Percentiles rank a stretch among this genome's conserved stretches.
phyloP scores from a whole-genome alignment of 2,329 filamentous ascomycete genomes.

The Botryotinia globosa region DNA sequence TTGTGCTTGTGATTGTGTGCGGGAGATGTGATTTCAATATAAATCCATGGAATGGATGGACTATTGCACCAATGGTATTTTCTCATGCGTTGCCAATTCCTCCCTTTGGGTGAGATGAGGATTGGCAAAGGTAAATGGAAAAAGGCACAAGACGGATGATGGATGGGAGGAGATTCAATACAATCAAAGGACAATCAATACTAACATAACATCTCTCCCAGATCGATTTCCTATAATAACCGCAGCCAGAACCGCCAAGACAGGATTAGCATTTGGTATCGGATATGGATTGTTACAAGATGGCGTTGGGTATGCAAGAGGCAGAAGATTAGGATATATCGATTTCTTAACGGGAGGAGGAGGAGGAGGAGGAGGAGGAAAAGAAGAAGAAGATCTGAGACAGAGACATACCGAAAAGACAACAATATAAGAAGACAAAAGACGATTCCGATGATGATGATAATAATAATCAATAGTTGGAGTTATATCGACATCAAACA shows the following conservation, averaged over 20 bases:
- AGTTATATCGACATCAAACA: neutral
- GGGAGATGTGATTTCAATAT: neutral
- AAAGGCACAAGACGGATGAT: neutral
- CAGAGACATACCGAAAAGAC: neutral
- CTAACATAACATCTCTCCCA: constrained; percentile 40
- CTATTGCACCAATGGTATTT: neutral
- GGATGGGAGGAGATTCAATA: neutral
- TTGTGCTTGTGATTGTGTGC: neutral
- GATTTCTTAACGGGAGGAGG: constrained; percentile 55
- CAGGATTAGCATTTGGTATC: constrained; percentile 75
- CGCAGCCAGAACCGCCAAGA: constrained; percentile 72
- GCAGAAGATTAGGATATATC: constrained; percentile 71
- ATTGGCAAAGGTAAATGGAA: constrained; percentile 11
- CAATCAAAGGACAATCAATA: neutral
- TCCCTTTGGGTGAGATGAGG: neutral
- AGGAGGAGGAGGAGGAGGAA: constrained; percentile 9
- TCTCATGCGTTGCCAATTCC: neutral
- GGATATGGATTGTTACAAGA: constrained; percentile 82
- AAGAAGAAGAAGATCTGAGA: neutral
- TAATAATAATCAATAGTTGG: neutral
- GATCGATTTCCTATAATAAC: constrained; percentile 77
- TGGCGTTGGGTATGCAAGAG: constrained; percentile 63
- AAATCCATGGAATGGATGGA: neutral
- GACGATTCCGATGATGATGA: neutral
- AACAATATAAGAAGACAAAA: neutral